Evolutionary conservation across 257 asterid genomes (phyloP), one percentile per base, ranked within the genome.

Genomic region (Jasminum sambac): DNA sequence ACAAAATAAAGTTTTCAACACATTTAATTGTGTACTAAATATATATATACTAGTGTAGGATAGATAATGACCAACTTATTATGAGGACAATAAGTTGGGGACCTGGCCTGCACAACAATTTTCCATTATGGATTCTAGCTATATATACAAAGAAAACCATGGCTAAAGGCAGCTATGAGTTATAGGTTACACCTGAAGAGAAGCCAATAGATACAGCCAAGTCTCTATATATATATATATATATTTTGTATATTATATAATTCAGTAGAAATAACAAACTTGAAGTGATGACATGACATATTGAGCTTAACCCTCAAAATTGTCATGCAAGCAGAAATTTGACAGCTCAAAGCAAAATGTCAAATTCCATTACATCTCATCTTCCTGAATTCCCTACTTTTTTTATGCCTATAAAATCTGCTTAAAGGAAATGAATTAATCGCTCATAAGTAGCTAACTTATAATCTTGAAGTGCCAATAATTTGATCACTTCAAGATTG

Each of bases 401-500:
- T n/a, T 73, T 69, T 36, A 50, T 41, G 41, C 67, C 86, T 83
- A 83, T 85, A 83, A 77, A 85, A 75, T 55, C 36, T 74, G 62
- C 50, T 17, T 72, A 60, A 40, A 75, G 42, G 41, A 46, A 21
- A 63, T 60, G 38, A 34, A 63, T n/a, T 39, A 17, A 30, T 37
- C 34, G 48, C 10, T 10, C 42, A 57, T 41, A 69, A 50, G 11
- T 23, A 69, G 63, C 52, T 39, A 72, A 46, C 43, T 46, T 40
- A 62, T 30, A 26, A 46, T 17, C 60, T 48, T 21, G 30, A 66
- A 65, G 59, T 68, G 67, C 82, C 77, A 81, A 77, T 80, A 84
- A 77, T 69, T 72, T 30, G 36, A 30, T 72, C 75, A 66, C 80
- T 37, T 69, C 83, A 79, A 84, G 74, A 78, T n/a, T n/a, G n/a